These are phyloP conservation scores for Tetrahymena borealis DNA, from an alignment of 73 alveolate genomes.

Conservation along the genomic window DNA sequence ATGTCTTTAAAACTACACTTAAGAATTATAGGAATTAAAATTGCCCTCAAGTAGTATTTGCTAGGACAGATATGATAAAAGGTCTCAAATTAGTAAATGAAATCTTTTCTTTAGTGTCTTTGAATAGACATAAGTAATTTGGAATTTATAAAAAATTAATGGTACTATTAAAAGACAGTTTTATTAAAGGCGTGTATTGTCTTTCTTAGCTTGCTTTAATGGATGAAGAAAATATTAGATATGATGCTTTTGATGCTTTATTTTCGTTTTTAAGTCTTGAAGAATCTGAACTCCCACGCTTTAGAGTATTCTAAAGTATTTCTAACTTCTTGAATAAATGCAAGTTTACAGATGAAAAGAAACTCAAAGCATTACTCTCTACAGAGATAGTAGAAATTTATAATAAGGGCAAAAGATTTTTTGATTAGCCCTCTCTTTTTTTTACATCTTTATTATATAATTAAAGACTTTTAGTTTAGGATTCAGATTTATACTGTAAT, in stretches of 20 bases:
- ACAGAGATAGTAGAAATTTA: background rate
- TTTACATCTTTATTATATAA: background rate
- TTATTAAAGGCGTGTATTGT: background rate
- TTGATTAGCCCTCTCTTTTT: background rate
- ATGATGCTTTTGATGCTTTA: background rate
- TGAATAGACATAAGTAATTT: background rate
- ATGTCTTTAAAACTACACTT: background rate
- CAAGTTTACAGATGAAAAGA: background rate
- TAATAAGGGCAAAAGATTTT: background rate
- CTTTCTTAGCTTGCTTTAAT: background rate
- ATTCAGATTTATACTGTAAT: background rate
- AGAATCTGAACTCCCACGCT: background rate
- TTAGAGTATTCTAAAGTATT: background rate
- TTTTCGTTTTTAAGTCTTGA: background rate
- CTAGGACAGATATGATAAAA: background rate
- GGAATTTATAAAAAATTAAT: background rate
- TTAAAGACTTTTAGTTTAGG: background rate
- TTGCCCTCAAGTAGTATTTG: background rate
- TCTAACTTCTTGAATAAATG: background rate
- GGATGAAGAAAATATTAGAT: background rate
- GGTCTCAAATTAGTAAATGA: background rate
- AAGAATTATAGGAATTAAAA: background rate
- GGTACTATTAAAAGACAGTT: background rate
- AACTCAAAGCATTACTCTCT: background rate
- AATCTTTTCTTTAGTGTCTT: background rate